phyloP scores from a whole-genome alignment of 257 asterid genomes.

The Capsicum baccatum region DNA sequence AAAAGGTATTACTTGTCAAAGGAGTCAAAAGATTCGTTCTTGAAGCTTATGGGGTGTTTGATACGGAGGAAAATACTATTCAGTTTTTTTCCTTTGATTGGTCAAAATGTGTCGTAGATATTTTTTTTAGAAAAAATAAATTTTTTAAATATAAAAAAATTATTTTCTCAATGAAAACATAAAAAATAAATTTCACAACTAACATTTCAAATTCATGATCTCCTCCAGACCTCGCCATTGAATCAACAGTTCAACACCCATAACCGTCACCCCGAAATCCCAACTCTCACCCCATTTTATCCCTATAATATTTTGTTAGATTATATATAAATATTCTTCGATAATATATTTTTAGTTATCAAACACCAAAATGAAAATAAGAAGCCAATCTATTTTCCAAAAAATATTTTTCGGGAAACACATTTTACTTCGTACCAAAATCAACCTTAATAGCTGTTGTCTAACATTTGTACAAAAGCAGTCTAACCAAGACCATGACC shows the following conservation, averaged over 20 bases:
- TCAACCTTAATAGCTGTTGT: background rate
- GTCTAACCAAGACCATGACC: conserved; percentile 28
- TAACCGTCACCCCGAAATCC: background rate
- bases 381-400: no score
- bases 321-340: background rate
- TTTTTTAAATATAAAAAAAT: no score
- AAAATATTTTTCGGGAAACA: background rate
- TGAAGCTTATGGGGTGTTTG: background rate
- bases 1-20: background rate
- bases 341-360: background rate
- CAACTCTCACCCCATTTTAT: background rate
- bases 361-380: background rate
- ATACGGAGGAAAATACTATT: background rate
- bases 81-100: background rate
- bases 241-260: no score
- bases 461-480: background rate
- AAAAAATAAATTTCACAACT: no score
- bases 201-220: no score
- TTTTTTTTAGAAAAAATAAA: background rate
- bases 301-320: background rate
- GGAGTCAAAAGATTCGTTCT: background rate
- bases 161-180: no score
- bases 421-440: background rate
- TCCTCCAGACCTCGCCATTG: no score
- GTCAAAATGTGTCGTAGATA: background rate